phyloP scores from a whole-genome alignment of 108 stramenopile species.

The Schizochytrium sp. region DNA sequence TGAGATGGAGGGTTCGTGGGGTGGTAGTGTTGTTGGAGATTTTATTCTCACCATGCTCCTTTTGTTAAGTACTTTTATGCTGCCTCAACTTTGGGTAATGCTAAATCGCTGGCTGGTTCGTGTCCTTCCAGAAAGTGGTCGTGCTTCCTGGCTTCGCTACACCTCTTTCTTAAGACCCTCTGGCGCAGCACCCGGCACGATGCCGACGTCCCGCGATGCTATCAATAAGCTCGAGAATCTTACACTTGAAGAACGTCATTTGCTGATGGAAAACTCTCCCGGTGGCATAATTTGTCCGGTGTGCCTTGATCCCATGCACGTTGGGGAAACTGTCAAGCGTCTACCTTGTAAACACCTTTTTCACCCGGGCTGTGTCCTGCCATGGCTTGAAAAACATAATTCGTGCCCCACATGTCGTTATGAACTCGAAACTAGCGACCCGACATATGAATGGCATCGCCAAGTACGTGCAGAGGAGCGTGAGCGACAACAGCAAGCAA shows the following conservation, averaged over 20 bases:
- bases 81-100: constrained; percentile 23
- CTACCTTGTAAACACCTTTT: constrained; percentile 72
- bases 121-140: constrained; percentile 4
- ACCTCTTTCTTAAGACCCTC: neutral
- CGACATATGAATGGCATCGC: constrained; percentile 63
- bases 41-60: constrained; percentile 13
- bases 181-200: neutral
- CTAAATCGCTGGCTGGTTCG: constrained; percentile 19
- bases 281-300: constrained; percentile 64
- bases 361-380: constrained; percentile 66
- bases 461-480: constrained; percentile 59
- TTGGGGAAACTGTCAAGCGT: constrained; percentile 65
- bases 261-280: constrained; percentile 35
- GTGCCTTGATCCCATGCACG: constrained; percentile 66
- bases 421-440: constrained; percentile 73
- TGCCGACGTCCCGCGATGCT: neutral
- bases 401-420: constrained; percentile 75
- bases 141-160: neutral
- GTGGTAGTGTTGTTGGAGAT: constrained; percentile 24
- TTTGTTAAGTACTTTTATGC: constrained; percentile 1
- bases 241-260: constrained; percentile 5
- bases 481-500: constrained; percentile 60
- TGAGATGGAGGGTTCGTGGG: constrained; percentile 21
- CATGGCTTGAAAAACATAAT: constrained; percentile 72
- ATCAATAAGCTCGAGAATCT: constrained; percentile 51